These are phyloP conservation scores for Nothopassalora personata DNA, from an alignment of 2,329 filamentous ascomycete genomes.

Conservation along the genomic window DNA sequence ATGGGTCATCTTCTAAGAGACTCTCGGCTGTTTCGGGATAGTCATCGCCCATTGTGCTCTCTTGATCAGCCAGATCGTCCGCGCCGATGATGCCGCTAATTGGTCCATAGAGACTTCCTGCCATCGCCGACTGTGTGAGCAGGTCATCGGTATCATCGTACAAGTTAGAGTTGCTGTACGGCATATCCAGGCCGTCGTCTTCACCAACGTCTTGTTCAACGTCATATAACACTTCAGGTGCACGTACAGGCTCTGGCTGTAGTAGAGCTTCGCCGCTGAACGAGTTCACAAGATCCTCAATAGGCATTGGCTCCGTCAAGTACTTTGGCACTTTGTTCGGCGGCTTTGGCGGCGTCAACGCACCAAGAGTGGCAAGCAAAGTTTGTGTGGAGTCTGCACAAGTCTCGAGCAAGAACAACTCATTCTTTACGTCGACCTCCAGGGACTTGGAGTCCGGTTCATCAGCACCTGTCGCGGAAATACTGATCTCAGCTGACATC, in stretches of 20 bases:
- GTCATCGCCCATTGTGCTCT: slow-evolving; percentile 15
- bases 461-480: slow-evolving; percentile 55
- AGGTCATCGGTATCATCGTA: slow-evolving; percentile 35
- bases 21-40: slow-evolving; percentile 32
- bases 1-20: slow-evolving; percentile 36
- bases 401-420: slow-evolving; percentile 84
- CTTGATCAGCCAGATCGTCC: slow-evolving; percentile 20
- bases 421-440: slow-evolving; percentile 76
- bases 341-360: slow-evolving; percentile 74
- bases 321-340: slow-evolving; percentile 82
- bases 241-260: slow-evolving; percentile 44
- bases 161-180: slow-evolving; percentile 19
- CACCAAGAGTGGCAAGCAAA: slow-evolving; percentile 71
- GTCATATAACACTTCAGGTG: slow-evolving; percentile 49
- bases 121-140: slow-evolving; percentile 31
- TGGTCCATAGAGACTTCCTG: slow-evolving; percentile 30
- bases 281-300: slow-evolving; percentile 83
- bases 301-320: slow-evolving; percentile 75
- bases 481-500: slow-evolving; percentile 66
- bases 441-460: slow-evolving; percentile 60
- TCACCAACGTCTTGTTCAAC: slow-evolving; percentile 26
- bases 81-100: slow-evolving; percentile 27
- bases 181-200: slow-evolving; percentile 31
- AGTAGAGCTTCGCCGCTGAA: slow-evolving; percentile 82
- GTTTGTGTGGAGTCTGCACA: slow-evolving; percentile 97